Evolutionary conservation across 805 yeast genomes (phyloP), one percentile per base, ranked within the genome.

Genomic region (Metschnikowia arizonensis): DNA sequence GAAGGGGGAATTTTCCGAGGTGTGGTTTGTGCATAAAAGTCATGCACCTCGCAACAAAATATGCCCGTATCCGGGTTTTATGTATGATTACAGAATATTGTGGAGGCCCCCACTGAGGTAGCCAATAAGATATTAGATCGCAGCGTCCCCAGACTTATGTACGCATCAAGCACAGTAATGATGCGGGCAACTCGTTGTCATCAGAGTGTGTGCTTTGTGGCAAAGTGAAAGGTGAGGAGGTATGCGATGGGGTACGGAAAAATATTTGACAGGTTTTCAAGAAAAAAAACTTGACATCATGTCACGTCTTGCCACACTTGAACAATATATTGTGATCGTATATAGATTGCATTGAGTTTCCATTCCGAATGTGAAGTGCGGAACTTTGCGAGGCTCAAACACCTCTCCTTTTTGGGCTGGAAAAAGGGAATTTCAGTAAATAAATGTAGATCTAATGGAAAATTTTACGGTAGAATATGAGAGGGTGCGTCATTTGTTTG

Each of bases 71-170:
- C 40, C 2, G 24, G 33, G 40, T 28, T 37, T 21, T 39, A 39
- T 39, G 42, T 35, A 39, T 29, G 23, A 21, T 23, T 21, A 14
- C 28, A 14, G 42, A 23, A 7, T 10, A 30, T 21, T 39, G 42
- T 39, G 42, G 42, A 23, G 42, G 25, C 26, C 40, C 41, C 41
- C 41, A 19, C 41, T n/a, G 35, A 35, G 42, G 35, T 26, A 18
- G 5, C 40, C 40, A 37, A 37, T 37, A 17, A 14, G 31, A 19
- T n/a, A 8, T 19, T 11, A n/a, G 18, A 18, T 12, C 18, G 11
- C 17, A 26, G 8, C 5, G n/a, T 21, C 33, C 40, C 23, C 24
- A 26, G 25, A 18, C 28, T 21, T 26, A 19, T 18, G 15, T 28
- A 29, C 25, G 26, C 14, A 23, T n/a, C 33, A n/a, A 24, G n/a